Evolutionary conservation across 495 filamentous ascomycete genomes (phyloP), one percentile per base, ranked within the genome.

Genomic region (Tuber umbilicatum): DNA sequence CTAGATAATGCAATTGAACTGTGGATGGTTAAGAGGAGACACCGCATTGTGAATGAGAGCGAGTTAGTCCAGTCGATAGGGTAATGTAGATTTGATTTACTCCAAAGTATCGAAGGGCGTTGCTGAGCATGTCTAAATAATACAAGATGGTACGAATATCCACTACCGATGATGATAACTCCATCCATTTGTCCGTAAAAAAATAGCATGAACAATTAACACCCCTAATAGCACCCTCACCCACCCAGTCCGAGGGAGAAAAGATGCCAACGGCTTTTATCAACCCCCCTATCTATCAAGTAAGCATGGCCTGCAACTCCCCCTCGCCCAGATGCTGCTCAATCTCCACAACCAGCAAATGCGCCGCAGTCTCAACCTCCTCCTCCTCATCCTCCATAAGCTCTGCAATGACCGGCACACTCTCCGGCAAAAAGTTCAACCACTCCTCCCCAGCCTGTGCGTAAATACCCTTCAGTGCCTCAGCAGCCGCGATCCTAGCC

Each of bases 311-410:
- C 83, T 94, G 92, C 80, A 99, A 84, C 73, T 82, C 81, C 72
- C 89, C 91, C 86, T 97, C 93, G 14, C 95, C 95, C 68, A 97
- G 84, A 42, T 94, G 90, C 71, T 86, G 88, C 84, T 98, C 95
- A 79, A 99, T 94, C 83, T 86, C 88, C 83, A 90, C 89, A 75
- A 97, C 92, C 93, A 94, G 95, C 73, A 89, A 87, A 81, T 91
- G 86, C 14, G 92, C 92, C 85, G 97, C 94, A 78, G 89, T 85
- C 86, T 97, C 95, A 55, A 99, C 94, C 38, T 83, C 85, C 84
- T 97, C 94, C 77, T 97, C 93, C 77, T 97, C 95, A 83, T 99
- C 95, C 83, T 99, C 96, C 86, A 95, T 91, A 76, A 96, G 81
- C 84, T 99, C 95, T 75, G 91, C 94, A 70, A 99, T 95, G 73